Evolutionary conservation across 192 early-diverging fungal genomes (phyloP), one percentile per base, ranked within the genome.

Genomic region (Geranomyces michiganensis): DNA sequence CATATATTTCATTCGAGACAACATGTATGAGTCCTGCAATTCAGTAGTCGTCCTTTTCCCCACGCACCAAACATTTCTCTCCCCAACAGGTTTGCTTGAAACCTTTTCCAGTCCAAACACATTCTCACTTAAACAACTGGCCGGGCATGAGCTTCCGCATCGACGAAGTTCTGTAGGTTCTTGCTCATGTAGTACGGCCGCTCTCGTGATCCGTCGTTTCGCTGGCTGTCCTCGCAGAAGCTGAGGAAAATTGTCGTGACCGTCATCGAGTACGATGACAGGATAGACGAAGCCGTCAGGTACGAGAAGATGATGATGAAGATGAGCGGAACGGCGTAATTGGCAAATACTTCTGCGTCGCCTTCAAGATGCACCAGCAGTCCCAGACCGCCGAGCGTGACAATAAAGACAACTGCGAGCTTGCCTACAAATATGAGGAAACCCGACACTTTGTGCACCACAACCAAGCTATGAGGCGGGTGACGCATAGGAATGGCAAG

Each of bases 211-310:
- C 86, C 86, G 55, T 88, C 82, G 65, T 88, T 85, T 47, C 76
- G 75, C 65, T 88, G 84, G 14, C 58, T 69, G 65, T 88, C 86
- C 31, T 81, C 79, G 53, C 81, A 77, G 61, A 85, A 85, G 24
- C 67, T 81, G 68, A 88, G 17, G 58, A 86, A 86, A 24, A 88
- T 84, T 30, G 86, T 85, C 43, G 82, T 79, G 60, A 84, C 85
- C 24, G 77, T 82, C 77, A 84, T 76, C 12, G 56, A 26, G 66
- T 82, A 88, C 14, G 85, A 74, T 17, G 78, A 77, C 60, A 88
- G 70, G 73, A 88, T 79, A 14, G 70, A 70, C 19, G 73, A 51
- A 26, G 82, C 66, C 17, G 87, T 77, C 22, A 86, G 68, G 65
- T 73, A 77, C 6, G 79, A 61, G 27, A 80, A 69, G 19, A 85